A percentile compares a stretch with the other conserved stretches of the same genome.
phyloP scores from a whole-genome alignment of 2,329 filamentous ascomycete genomes.

The Magnaporthiopsis rhizophila region DNA sequence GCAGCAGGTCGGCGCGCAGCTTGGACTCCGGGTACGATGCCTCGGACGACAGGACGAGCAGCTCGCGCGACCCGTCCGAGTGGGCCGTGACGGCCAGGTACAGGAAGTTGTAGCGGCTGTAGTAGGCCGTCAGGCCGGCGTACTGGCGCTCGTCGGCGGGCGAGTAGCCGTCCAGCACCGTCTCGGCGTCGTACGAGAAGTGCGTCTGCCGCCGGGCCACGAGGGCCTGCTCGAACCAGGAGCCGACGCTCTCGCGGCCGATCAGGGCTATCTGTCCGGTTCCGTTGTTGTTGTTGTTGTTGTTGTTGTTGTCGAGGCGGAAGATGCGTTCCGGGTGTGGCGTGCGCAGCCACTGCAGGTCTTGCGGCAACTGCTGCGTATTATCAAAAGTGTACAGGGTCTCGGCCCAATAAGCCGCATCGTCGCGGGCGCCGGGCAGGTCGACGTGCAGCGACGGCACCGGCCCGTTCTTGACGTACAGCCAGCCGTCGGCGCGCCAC shows the following conservation, averaged over 20 bases:
- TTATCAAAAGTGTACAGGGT: conserved; percentile 37
- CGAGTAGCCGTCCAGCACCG: conserved; percentile 63
- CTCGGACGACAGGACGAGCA: conserved; percentile 49
- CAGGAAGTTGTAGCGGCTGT: conserved; percentile 58
- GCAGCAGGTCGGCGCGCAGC: conserved; percentile 34
- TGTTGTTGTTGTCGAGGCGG: conserved; percentile 20
- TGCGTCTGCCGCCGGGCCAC: conserved; percentile 48
- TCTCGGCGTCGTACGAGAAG: conserved; percentile 81
- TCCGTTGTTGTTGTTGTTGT: conserved; percentile 10
- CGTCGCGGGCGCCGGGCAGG: conserved; percentile 38
- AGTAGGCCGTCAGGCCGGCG: conserved; percentile 53
- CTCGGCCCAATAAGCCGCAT: conserved; percentile 41
- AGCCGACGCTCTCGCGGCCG: conserved; percentile 45
- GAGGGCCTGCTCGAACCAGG: conserved; percentile 51
- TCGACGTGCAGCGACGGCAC: conserved; percentile 46
- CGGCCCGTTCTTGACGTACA: conserved; percentile 52
- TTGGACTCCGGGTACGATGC: conserved; percentile 45
- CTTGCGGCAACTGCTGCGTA: conserved; percentile 30
- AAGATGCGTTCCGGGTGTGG: conserved; percentile 48
- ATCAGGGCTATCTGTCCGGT: conserved; percentile 32
- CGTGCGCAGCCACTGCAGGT: conserved; percentile 51
- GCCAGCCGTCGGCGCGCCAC: conserved; percentile 53
- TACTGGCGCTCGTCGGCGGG: conserved; percentile 53
- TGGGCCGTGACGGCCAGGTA: conserved; percentile 52
- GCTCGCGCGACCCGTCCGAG: conserved; percentile 46